Conservation (phyloP, 805 yeast genomes). For the Ogataea allantospora region DNA sequence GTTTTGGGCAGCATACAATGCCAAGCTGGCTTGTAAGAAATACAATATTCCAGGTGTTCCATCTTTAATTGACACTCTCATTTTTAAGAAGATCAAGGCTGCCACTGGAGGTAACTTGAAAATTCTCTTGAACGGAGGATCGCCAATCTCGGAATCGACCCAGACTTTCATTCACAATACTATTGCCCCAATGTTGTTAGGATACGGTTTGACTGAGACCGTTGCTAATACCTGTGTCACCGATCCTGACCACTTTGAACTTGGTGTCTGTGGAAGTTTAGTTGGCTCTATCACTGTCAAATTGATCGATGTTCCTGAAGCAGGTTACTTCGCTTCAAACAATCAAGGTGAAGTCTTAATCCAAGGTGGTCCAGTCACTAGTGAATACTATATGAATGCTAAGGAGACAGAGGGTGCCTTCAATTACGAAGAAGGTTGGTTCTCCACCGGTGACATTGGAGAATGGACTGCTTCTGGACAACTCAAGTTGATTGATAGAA, state of each 20-base stretch:
- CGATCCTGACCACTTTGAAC: constrained; percentile 63
- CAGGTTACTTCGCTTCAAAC: constrained; percentile 86
- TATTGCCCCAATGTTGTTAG: constrained; percentile 84
- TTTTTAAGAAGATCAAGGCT: constrained; percentile 84
- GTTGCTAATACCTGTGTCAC: constrained; percentile 81
- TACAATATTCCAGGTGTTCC: constrained; percentile 81
- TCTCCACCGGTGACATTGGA: constrained; percentile 95
- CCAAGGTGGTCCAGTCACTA: constrained; percentile 67
- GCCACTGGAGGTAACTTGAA: constrained; percentile 93
- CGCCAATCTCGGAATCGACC: constrained; percentile 79
- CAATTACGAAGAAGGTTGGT: constrained; percentile 84
- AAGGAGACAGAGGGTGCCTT: constrained; percentile 76
- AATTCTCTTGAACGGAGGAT: constrained; percentile 83
- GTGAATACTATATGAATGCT: constrained; percentile 79
- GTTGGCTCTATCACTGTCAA: constrained; percentile 83
- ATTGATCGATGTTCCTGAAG: constrained; percentile 85
- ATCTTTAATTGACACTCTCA: constrained; percentile 59
- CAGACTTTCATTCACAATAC: constrained; percentile 76
- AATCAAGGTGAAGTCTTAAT: constrained; percentile 91
- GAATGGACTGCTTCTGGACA: constrained; percentile 85
- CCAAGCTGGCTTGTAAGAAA: constrained; percentile 62
- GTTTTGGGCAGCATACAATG: constrained; percentile 84
- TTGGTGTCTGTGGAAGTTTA: constrained; percentile 78
- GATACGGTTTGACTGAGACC: constrained; percentile 96
- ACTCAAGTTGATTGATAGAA: constrained; percentile 84